phyloP scores from a whole-genome alignment of 805 yeast species.

The Lipomyces kockii region DNA sequence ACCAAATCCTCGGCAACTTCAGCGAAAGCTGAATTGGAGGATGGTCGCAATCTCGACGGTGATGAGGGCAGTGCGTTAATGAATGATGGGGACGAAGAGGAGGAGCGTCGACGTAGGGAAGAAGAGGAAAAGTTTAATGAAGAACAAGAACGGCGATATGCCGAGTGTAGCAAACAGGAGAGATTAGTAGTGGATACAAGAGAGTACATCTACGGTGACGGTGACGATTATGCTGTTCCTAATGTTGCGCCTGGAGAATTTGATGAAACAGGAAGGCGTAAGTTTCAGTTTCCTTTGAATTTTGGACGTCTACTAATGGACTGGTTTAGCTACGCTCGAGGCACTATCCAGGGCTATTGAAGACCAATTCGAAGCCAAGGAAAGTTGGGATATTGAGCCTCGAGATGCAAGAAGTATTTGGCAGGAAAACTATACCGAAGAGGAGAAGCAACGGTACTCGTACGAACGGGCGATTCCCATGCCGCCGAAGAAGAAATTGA shows the following conservation, averaged over 20 bases:
- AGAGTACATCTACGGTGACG: neutral
- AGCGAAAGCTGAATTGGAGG: neutral
- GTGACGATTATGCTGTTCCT: neutral
- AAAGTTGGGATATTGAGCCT: neutral
- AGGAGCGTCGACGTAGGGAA: neutral
- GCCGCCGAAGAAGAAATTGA: neutral
- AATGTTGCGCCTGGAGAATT: neutral
- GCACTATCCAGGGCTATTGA: neutral
- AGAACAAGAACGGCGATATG: conserved; percentile 1
- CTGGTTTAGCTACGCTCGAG: conserved; percentile 4
- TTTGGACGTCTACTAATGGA: neutral
- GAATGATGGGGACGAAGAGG: conserved; percentile 2
- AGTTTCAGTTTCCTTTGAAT: neutral
- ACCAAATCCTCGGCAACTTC: neutral
- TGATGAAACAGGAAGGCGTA: neutral
- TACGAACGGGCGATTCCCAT: neutral
- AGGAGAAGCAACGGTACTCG: neutral
- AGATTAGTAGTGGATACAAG: neutral
- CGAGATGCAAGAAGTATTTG: neutral
- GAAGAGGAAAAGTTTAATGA: conserved; percentile 1
- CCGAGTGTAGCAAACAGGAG: neutral
- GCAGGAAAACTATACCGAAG: neutral
- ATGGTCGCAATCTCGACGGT: neutral
- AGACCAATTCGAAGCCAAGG: neutral
- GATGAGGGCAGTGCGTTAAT: neutral